phyloP scores from a whole-genome alignment of 2,329 filamentous ascomycete genomes.

The Penicillium brasilianum region DNA sequence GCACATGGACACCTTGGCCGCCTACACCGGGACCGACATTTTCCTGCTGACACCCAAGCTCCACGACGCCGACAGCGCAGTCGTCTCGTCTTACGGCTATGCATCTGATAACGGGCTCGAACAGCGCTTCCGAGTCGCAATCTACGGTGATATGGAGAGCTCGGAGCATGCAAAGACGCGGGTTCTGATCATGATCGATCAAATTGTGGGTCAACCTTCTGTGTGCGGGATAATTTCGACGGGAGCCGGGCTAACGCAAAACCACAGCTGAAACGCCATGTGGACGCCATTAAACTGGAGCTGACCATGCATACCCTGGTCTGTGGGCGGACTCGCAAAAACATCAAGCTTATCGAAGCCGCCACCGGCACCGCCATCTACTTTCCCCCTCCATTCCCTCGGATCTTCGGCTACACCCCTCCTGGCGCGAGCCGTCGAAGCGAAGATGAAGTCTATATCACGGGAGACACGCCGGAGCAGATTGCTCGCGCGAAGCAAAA shows the following conservation, averaged over 20 bases:
- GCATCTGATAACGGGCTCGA: slow-evolving; percentile 81
- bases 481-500: slow-evolving; percentile 90
- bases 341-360: slow-evolving; percentile 97
- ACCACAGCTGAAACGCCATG: slow-evolving; percentile 58
- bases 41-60: slow-evolving; percentile 92
- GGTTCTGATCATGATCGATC: slow-evolving; percentile 95
- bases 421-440: slow-evolving; percentile 79
- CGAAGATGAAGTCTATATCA: slow-evolving; percentile 92
- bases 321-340: slow-evolving; percentile 91
- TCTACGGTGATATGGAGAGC: slow-evolving; percentile 94
- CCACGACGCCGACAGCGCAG: slow-evolving; percentile 74
- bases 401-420: slow-evolving; percentile 87
- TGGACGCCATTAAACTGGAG: slow-evolving; percentile 82
- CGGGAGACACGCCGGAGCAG: slow-evolving; percentile 81
- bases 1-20: slow-evolving; percentile 84
- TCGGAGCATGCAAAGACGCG: slow-evolving; percentile 96
- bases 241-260: slow-evolving; percentile 5
- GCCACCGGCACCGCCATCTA: slow-evolving; percentile 96
- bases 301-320: slow-evolving; percentile 87
- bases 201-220: slow-evolving; percentile 65
- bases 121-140: slow-evolving; percentile 87
- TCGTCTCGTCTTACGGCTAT: slow-evolving; percentile 74
- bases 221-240: slow-evolving; percentile 4
- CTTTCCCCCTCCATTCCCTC: slow-evolving; percentile 92
- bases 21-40: slow-evolving; percentile 92